Evolutionary conservation across 371 early-diverging fungal genomes (phyloP).

Genomic region (Saksenaea oblongispora): DNA sequence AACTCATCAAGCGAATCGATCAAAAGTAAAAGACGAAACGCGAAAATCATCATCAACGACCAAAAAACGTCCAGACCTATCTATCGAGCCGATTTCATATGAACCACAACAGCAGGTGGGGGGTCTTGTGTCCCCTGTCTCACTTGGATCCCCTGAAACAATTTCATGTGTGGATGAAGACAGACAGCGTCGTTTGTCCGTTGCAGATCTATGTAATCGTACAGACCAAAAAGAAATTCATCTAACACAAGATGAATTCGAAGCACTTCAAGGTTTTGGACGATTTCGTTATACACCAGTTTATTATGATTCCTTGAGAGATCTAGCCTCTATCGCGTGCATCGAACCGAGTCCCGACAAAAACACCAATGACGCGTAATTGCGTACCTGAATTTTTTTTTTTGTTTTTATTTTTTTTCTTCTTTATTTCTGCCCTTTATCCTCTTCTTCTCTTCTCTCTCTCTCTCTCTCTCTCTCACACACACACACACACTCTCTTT

Average conservation of each 20-base stretch:
- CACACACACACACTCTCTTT: background rate
- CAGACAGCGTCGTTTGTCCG: conserved; percentile 15
- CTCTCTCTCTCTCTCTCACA: background rate
- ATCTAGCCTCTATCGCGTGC: conserved; percentile 15
- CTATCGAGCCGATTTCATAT: conserved; percentile 3
- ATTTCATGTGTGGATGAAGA: background rate
- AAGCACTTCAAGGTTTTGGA: conserved; percentile 18
- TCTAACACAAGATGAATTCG: conserved; percentile 22
- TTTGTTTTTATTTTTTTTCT: background rate
- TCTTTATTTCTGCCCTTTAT: background rate
- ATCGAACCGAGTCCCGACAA: conserved; percentile 11
- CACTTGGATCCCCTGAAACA: conserved; percentile 24
- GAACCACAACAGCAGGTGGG: conserved; percentile 12
- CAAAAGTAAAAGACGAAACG: conserved; percentile 3
- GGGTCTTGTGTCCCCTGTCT: conserved; percentile 23
- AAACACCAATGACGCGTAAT: conserved; percentile 3
- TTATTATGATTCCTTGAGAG: conserved; percentile 18
- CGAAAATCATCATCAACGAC: conserved; percentile 1
- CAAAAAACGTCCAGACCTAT: conserved; percentile 3
- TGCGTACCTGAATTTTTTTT: conserved; percentile 9
- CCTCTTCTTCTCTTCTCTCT: background rate
- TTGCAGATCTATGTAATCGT: conserved; percentile 8
- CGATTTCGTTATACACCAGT: conserved; percentile 17
- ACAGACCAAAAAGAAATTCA: conserved; percentile 7
- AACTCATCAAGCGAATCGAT: conserved; percentile 29